Base-by-base conservation (phyloP, 2,329 filamentous ascomycete genomes). In the Mycosphaerella arachidis region DNA sequence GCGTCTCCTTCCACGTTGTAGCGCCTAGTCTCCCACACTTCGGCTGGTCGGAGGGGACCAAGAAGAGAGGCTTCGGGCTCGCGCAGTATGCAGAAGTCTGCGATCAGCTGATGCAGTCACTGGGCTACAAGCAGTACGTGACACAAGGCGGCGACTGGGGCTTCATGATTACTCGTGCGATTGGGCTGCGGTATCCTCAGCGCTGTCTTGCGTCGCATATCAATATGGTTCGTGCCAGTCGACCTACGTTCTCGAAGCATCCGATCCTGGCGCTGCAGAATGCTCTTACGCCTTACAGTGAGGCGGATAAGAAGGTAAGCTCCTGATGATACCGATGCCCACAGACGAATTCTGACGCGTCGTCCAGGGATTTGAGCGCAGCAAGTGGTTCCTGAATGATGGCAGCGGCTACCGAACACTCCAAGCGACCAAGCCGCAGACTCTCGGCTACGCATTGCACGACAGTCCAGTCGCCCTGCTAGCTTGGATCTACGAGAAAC, bases 401-500 rank as follows among this genome's bases (percentile, higher is more conserved):
- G 85, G 86, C 0, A 73, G 70, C 8, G 85, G 82, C 2, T 91
- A 91, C 71, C 79, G 82, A 63, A 61, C 78, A 1, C 74, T 82
- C 60, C 87, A 91, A 66, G 75, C 76, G 12, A 91, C 89, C 0
- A 86, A 87, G 59, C 90, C 90, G 0, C 85, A 90, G 55, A 93
- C 90, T 0, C 70, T 92, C 0, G 86, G 86, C 0, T 90, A 90
- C 68, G 85, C 79, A 0, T 78, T 92, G 3, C 79, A 83, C 0
- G 89, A 92, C 70, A 86, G 82, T 6, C 90, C 90, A 0, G 82
- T 90, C 0, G 88, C 82, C 0, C 75, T 91, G 3, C 77, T 93
- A 1, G 84, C 88, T 0, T 94, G 90, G 90, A 86, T 93, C 35
- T 89, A 89, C 65, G 90, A 93, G 74, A 93, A 93, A 71, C 75